These are phyloP conservation scores for Amaranthus hypochondriacus DNA, from an alignment of 148 eudicot species.

Conservation along the genomic window DNA sequence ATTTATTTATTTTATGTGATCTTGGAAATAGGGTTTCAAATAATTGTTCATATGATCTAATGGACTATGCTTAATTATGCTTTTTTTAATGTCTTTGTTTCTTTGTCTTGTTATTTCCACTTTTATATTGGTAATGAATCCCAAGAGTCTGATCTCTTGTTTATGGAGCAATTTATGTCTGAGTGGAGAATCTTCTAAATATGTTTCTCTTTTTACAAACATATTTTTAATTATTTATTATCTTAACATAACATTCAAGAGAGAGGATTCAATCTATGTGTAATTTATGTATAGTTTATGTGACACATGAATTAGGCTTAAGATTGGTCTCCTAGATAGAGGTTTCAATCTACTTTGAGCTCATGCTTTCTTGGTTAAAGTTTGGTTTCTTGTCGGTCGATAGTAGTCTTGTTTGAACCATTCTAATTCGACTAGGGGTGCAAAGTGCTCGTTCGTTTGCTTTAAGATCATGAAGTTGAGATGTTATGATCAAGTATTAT, in stretches of 20 bases:
- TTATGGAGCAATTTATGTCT: background rate
- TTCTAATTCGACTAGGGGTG: too few species aligned
- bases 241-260: too few species aligned
- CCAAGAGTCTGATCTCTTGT: background rate
- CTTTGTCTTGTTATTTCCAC: background rate
- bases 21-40: slow-evolving; percentile 30
- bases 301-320: too few species aligned
- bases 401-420: too few species aligned
- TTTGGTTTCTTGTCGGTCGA: background rate
- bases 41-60: slow-evolving; percentile 2
- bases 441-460: too few species aligned
- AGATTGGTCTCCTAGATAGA: too few species aligned
- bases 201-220: background rate
- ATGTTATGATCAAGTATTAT: too few species aligned
- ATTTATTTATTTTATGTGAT: slow-evolving; percentile 17
- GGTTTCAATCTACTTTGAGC: too few species aligned
- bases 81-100: background rate
- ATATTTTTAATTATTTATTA: background rate
- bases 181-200: slow-evolving; percentile 11
- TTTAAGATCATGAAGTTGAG: too few species aligned
- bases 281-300: too few species aligned
- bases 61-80: background rate
- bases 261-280: too few species aligned
- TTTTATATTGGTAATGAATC: slow-evolving; percentile 12
- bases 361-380: background rate